Conservation (phyloP, 169 alveolate species). For the Eimeria tenella region DNA sequence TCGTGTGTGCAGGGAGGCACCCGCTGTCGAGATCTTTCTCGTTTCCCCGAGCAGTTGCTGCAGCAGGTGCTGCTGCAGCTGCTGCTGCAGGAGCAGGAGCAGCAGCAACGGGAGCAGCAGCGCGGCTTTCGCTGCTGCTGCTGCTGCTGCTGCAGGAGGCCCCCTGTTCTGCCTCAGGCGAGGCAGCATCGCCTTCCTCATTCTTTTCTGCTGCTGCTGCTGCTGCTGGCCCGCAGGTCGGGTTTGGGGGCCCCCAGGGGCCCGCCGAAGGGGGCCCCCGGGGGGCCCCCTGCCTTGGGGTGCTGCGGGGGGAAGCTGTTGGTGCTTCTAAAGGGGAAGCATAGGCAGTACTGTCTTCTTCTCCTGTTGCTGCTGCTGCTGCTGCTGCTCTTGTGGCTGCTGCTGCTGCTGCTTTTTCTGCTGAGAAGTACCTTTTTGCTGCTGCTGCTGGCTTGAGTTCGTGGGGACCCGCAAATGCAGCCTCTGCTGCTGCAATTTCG, state of each 20-base stretch:
- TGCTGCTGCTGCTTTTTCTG: conserved; percentile 1
- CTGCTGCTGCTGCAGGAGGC: neutral
- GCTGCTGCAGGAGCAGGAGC: no score
- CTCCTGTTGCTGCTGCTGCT: neutral
- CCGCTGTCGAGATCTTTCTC: neutral
- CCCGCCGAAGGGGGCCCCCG: neutral
- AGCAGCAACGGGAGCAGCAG: no score
- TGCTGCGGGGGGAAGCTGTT: neutral
- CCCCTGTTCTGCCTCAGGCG: neutral
- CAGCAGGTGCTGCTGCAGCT: neutral
- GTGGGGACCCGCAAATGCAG: neutral
- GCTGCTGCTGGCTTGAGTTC: neutral
- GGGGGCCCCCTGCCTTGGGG: neutral
- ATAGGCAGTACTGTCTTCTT: neutral
- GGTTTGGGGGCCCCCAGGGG: neutral
- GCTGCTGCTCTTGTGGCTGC: conserved; percentile 6
- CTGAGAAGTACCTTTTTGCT: neutral
- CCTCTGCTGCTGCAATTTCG: neutral
- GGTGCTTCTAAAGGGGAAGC: neutral
- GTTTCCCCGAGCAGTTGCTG: neutral
- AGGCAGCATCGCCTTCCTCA: neutral
- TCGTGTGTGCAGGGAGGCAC: neutral
- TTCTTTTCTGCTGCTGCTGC: neutral
- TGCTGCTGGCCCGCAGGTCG: neutral
- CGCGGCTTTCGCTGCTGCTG: neutral